phyloP scores from a whole-genome alignment of 805 yeast species.

The Zygosaccharomyces lentus region DNA sequence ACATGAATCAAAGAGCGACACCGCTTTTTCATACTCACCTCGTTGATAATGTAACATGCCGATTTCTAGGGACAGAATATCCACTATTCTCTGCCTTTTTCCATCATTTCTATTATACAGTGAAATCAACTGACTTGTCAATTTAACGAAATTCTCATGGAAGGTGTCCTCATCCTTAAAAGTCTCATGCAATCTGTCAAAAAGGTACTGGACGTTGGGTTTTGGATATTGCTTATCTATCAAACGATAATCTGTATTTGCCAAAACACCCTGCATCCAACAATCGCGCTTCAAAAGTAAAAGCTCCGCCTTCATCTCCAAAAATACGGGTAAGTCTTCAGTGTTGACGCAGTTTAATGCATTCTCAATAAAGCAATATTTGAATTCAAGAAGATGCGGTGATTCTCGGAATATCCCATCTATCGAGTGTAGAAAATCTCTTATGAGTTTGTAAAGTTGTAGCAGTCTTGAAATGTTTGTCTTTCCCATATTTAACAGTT shows the following conservation, averaged over 20 bases:
- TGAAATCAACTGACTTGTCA: slow-evolving; percentile 44
- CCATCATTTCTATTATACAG: slow-evolving; percentile 19
- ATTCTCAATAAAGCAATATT: slow-evolving; percentile 18
- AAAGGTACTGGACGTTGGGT: slow-evolving; percentile 8
- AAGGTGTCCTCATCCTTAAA: slow-evolving; percentile 21
- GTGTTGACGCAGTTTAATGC: slow-evolving; percentile 12
- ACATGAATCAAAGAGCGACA: slow-evolving; percentile 59
- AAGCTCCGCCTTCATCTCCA: slow-evolving; percentile 41
- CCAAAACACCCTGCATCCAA: slow-evolving; percentile 30
- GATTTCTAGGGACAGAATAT: slow-evolving; percentile 70
- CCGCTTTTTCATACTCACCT: slow-evolving; percentile 55
- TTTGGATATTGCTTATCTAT: slow-evolving; percentile 13
- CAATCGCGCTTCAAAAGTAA: slow-evolving; percentile 39
- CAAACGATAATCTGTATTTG: slow-evolving; percentile 15
- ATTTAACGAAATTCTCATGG: slow-evolving; percentile 40
- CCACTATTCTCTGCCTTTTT: slow-evolving; percentile 58
- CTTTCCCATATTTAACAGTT: slow-evolving; percentile 15
- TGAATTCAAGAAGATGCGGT: slow-evolving; percentile 21
- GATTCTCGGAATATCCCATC: slow-evolving; percentile 12
- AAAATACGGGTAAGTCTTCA: slow-evolving; percentile 4
- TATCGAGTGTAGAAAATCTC: slow-evolving; percentile 17
- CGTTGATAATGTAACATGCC: slow-evolving; percentile 64
- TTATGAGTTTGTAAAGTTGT: slow-evolving; percentile 15
- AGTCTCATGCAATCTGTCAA: slow-evolving; percentile 14
- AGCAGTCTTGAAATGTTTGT: slow-evolving; percentile 9